Conservation (phyloP, 768 basidiomycete species). For the Myochromella boudieri region DNA sequence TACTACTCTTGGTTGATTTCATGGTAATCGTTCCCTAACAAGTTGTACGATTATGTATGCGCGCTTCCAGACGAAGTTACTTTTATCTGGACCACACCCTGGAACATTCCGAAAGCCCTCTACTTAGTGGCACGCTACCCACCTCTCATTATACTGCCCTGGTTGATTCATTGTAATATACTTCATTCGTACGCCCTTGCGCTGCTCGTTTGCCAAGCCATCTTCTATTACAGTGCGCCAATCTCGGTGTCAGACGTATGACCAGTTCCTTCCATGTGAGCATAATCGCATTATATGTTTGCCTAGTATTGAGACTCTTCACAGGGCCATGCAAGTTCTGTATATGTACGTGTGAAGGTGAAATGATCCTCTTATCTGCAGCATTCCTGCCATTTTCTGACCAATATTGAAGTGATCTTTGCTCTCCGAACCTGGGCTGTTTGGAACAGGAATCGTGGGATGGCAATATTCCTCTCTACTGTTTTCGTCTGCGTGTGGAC, state of each 20-base stretch:
- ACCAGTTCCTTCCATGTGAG: background rate
- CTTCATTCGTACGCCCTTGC: background rate
- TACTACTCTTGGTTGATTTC: too few relatives aligned
- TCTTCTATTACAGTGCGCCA: background rate
- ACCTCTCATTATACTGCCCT: conserved; percentile 2
- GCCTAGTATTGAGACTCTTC: background rate
- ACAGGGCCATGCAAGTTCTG: conserved; percentile 7
- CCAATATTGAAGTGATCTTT: conserved; percentile 10
- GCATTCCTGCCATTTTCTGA: too few relatives aligned
- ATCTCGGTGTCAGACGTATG: background rate
- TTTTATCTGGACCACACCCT: conserved; percentile 7
- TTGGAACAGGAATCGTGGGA: conserved; percentile 6
- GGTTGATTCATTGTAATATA: background rate
- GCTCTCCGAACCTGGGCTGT: conserved; percentile 10
- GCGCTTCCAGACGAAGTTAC: conserved; percentile 5
- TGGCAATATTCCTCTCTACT: conserved; percentile 5
- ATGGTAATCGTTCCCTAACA: too few relatives aligned
- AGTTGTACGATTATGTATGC: conserved; percentile 10
- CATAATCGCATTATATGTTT: background rate
- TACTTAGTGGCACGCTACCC: conserved; percentile 5
- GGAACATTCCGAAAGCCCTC: conserved; percentile 7
- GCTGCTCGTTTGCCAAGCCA: background rate
- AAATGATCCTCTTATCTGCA: too few relatives aligned
- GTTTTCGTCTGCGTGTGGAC: conserved; percentile 1
- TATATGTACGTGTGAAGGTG: conserved; percentile 8